phyloP scores from a whole-genome alignment of 805 yeast species.

The Metschnikowia peoriensis region DNA sequence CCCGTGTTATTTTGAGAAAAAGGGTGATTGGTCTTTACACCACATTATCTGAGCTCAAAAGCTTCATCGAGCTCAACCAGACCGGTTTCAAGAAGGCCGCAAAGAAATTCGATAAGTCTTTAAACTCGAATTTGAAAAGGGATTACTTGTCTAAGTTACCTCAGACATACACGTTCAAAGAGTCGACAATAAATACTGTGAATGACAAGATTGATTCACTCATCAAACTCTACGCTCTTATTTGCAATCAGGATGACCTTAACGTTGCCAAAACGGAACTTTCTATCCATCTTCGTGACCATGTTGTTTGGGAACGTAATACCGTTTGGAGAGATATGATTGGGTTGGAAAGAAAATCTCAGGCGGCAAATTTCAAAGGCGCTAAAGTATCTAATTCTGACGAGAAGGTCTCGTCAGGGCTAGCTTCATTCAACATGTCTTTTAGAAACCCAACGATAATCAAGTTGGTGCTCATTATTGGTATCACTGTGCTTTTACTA shows the following conservation, averaged over 20 bases:
- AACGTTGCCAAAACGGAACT: slow-evolving; percentile 52
- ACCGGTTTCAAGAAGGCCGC: slow-evolving; percentile 54
- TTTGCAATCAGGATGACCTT: slow-evolving; percentile 38
- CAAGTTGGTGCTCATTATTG: slow-evolving; percentile 47
- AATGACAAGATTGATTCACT: slow-evolving; percentile 33
- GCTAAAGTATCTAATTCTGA: slow-evolving; percentile 1
- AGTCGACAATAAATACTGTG: slow-evolving; percentile 28
- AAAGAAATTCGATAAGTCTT: slow-evolving; percentile 53
- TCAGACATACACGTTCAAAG: slow-evolving; percentile 39
- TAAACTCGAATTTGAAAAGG: slow-evolving; percentile 43
- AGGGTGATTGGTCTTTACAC: slow-evolving; percentile 45
- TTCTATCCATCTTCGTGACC: slow-evolving; percentile 54
- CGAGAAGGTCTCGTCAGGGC: slow-evolving; percentile 12
- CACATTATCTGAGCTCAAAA: slow-evolving; percentile 47
- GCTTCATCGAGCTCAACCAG: slow-evolving; percentile 49
- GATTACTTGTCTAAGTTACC: slow-evolving; percentile 48
- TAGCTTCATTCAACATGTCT: slow-evolving; percentile 17
- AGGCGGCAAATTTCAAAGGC: slow-evolving; percentile 51
- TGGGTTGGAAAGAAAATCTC: slow-evolving; percentile 73
- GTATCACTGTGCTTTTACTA: slow-evolving; percentile 53
- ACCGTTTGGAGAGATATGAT: slow-evolving; percentile 59
- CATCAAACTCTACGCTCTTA: slow-evolving; percentile 28
- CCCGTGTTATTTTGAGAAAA: slow-evolving; percentile 47
- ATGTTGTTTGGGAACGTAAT: slow-evolving; percentile 55
- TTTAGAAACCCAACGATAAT: slow-evolving; percentile 29